Percentiles rank a stretch among this genome's conserved stretches.
Conservation (phyloP, 2,329 filamentous ascomycete species). For the Penicillium sp. region DNA sequence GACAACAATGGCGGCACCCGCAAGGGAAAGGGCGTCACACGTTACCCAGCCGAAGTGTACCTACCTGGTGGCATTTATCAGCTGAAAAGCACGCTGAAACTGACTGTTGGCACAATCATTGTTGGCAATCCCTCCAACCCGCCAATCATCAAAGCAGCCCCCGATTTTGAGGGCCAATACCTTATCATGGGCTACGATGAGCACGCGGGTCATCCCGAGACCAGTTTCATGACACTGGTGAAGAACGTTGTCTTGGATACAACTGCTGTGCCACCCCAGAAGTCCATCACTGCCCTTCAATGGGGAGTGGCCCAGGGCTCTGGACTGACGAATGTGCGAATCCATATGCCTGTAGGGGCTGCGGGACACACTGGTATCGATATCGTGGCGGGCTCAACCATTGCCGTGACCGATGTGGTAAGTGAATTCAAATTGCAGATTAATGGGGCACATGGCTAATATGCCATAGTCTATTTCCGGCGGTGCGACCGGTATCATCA, state of each 20-base stretch:
- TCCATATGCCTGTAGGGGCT: conserved; percentile 31
- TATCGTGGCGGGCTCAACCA: conserved; percentile 24
- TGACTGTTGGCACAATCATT: conserved; percentile 31
- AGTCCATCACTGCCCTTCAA: conserved; percentile 27
- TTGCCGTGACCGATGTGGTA: conserved; percentile 28
- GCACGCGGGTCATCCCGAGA: conserved; percentile 22
- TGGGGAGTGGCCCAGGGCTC: conserved; percentile 35
- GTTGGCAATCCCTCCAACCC: conserved; percentile 31
- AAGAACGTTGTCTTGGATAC: conserved; percentile 35
- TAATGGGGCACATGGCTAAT: background rate
- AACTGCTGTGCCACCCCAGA: conserved; percentile 17
- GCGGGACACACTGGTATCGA: conserved; percentile 29
- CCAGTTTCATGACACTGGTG: conserved; percentile 31
- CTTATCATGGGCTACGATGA: conserved; percentile 29
- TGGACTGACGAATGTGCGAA: conserved; percentile 30
- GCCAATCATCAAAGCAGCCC: conserved; percentile 26
- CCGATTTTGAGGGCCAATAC: conserved; percentile 25
- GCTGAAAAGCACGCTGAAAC: conserved; percentile 22
- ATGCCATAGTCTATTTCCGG: conserved; percentile 22
- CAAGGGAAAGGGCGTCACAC: conserved; percentile 23
- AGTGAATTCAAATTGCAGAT: background rate
- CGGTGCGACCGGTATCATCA: conserved; percentile 27
- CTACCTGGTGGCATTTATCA: conserved; percentile 28
- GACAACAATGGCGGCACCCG: conserved; percentile 25
- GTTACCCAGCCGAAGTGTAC: conserved; percentile 29